Evolutionary conservation across 1,284 basidiomycete species (phyloP).

Genomic region (Volvariella surrecta): DNA sequence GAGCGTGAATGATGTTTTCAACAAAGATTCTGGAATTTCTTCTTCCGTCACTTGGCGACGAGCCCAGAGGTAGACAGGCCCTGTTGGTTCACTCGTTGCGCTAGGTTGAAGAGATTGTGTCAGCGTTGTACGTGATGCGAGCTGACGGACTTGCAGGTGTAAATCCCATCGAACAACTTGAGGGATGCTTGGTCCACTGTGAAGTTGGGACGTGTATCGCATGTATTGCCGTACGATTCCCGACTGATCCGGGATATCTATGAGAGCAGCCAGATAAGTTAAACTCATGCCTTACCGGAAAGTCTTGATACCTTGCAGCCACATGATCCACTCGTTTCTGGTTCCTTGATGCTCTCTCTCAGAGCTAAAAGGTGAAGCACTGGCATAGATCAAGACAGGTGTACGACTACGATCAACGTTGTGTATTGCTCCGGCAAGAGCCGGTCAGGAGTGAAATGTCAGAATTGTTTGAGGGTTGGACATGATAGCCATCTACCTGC

Average conservation of each 20-base stretch:
- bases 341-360: slow-evolving; percentile 49
- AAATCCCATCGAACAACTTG: slow-evolving; percentile 47
- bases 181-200: slow-evolving; percentile 40
- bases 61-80: slow-evolving; percentile 69
- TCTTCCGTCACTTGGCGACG: slow-evolving; percentile 63
- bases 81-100: slow-evolving; percentile 56
- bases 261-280: too few relatives aligned
- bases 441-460: slow-evolving; percentile 19
- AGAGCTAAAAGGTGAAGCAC: slow-evolving; percentile 51
- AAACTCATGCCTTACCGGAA: too few relatives aligned
- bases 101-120: slow-evolving; percentile 19
- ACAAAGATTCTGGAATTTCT: slow-evolving; percentile 34
- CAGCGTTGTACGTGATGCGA: not conserved
- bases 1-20: slow-evolving; percentile 21
- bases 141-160: slow-evolving; percentile 40
- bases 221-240: slow-evolving; percentile 66
- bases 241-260: slow-evolving; percentile 62
- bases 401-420: slow-evolving; percentile 56
- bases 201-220: slow-evolving; percentile 53
- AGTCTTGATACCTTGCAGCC: slow-evolving; percentile 58
- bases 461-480: slow-evolving; percentile 4
- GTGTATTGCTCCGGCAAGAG: slow-evolving; percentile 62
- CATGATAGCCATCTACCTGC: slow-evolving; percentile 30
- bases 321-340: slow-evolving; percentile 70
- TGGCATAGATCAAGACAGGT: slow-evolving; percentile 64